Conservation (phyloP, 306 rosid genomes). For the Heteromeles arbutifolia region DNA sequence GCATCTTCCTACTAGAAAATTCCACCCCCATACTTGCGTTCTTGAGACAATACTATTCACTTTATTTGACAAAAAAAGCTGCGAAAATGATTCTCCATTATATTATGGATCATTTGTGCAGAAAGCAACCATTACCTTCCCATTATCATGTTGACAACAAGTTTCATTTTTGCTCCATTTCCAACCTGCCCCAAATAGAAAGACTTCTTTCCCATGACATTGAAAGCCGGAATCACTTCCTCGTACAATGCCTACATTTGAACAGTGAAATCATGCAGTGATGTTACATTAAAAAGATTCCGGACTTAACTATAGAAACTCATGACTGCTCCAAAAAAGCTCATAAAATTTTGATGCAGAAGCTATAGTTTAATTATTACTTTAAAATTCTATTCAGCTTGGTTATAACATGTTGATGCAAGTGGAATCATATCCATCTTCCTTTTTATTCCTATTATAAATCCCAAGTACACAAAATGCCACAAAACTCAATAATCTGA, state of each 20-base stretch:
- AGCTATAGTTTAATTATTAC: background rate
- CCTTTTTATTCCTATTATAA: background rate
- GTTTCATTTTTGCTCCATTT: slow-evolving; percentile 96
- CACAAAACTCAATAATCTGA: background rate
- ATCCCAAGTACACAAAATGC: background rate
- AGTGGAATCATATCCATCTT: background rate
- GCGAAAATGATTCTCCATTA: background rate
- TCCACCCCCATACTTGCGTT: background rate
- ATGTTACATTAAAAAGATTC: background rate
- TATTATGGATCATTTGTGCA: background rate
- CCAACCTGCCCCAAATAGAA: slow-evolving; percentile 89
- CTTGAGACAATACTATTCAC: background rate
- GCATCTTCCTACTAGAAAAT: background rate
- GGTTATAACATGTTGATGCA: background rate
- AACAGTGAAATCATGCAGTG: slow-evolving; percentile 9
- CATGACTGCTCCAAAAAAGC: background rate
- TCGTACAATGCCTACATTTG: slow-evolving; percentile 54
- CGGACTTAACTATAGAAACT: background rate
- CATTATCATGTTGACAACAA: slow-evolving; percentile 95
- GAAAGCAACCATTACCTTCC: slow-evolving; percentile 57
- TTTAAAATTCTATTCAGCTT: background rate
- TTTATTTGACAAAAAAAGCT: background rate
- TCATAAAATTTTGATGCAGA: background rate
- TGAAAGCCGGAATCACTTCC: slow-evolving; percentile 59
- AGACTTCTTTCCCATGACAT: slow-evolving; percentile 72